A percentile compares a stretch with the other conserved stretches of the same genome.
phyloP scores from a whole-genome alignment of 129 eudicot species.

The Helianthus tuberosus region DNA sequence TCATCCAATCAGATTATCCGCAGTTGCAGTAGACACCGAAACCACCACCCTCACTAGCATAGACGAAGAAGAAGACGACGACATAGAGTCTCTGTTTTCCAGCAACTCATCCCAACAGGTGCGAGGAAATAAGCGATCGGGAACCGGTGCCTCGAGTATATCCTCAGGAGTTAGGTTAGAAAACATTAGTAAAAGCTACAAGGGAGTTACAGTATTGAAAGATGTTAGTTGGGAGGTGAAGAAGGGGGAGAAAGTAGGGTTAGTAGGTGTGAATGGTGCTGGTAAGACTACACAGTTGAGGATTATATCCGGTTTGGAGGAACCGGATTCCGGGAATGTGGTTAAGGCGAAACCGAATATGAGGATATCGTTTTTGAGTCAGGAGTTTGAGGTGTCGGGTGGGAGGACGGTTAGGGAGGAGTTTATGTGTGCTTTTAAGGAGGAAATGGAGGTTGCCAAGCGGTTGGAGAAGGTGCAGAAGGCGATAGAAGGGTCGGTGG shows the following conservation, averaged over 20 bases:
- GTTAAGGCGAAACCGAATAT: constrained; percentile 87
- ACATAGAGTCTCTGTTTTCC: constrained; percentile 73
- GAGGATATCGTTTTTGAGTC: constrained; percentile 89
- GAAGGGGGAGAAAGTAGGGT: constrained; percentile 91
- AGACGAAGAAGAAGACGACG: constrained; percentile 40
- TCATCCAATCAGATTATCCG: constrained; percentile 52
- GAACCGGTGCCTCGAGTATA: constrained; percentile 74
- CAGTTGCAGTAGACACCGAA: constrained; percentile 58
- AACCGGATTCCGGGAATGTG: constrained; percentile 88
- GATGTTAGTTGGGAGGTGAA: constrained; percentile 95
- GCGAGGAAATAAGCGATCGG: constrained; percentile 47
- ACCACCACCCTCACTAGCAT: constrained; percentile 27
- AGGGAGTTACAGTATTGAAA: constrained; percentile 92
- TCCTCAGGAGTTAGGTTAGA: constrained; percentile 93
- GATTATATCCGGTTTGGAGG: constrained; percentile 81
- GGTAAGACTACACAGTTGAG: constrained; percentile 97
- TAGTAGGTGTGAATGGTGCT: constrained; percentile 98
- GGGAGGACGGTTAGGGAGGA: constrained; percentile 89
- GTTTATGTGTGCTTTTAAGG: constrained; percentile 87
- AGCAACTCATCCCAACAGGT: constrained; percentile 36
- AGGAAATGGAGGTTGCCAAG: constrained; percentile 83
- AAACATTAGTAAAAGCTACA: constrained; percentile 75
- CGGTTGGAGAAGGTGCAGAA: constrained; percentile 93
- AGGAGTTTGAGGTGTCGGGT: constrained; percentile 85
- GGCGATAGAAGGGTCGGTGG: constrained; percentile 82